phyloP scores from a whole-genome alignment of 2,329 filamentous ascomycete species.

The Hypoxylon sp. region DNA sequence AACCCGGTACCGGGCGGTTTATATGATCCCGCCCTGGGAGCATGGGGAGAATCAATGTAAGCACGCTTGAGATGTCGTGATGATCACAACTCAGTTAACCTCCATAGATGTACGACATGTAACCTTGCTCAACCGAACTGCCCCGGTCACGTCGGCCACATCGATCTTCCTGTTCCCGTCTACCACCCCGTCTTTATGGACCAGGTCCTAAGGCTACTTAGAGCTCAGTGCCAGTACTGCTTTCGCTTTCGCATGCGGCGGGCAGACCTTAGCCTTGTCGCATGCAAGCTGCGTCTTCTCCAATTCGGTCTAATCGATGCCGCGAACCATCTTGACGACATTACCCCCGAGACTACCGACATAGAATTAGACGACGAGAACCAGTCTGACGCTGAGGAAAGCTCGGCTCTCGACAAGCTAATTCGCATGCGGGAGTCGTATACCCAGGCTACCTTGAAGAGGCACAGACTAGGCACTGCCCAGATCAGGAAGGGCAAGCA shows the following conservation, averaged over 20 bases:
- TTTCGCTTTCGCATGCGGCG: slow-evolving; percentile 83
- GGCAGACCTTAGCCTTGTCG: slow-evolving; percentile 77
- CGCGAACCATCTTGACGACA: slow-evolving; percentile 55
- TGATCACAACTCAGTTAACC: slow-evolving; percentile 14
- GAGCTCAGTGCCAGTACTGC: slow-evolving; percentile 91
- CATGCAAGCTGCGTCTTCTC: slow-evolving; percentile 85
- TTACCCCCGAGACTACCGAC: slow-evolving; percentile 46
- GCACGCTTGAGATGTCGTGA: slow-evolving; percentile 42
- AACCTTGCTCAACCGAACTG: slow-evolving; percentile 82
- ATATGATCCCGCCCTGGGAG: slow-evolving; percentile 90
- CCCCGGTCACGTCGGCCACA: slow-evolving; percentile 93
- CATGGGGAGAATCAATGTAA: slow-evolving; percentile 85
- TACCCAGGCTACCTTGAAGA: slow-evolving; percentile 75
- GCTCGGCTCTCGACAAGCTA: slow-evolving; percentile 58
- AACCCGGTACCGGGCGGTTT: slow-evolving; percentile 90
- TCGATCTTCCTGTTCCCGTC: slow-evolving; percentile 89
- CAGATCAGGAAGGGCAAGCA: slow-evolving; percentile 73
- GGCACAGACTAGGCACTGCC: slow-evolving; percentile 59
- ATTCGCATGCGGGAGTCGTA: slow-evolving; percentile 67
- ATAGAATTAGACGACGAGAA: slow-evolving; percentile 59
- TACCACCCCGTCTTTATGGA: slow-evolving; percentile 98
- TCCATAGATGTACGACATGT: slow-evolving; percentile 84
- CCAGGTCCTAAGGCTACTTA: slow-evolving; percentile 83
- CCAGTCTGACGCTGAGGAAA: slow-evolving; percentile 71
- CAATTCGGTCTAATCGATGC: slow-evolving; percentile 79